phyloP scores from a whole-genome alignment of 2,329 filamentous ascomycete genomes.

The Verticillium dahliae region DNA sequence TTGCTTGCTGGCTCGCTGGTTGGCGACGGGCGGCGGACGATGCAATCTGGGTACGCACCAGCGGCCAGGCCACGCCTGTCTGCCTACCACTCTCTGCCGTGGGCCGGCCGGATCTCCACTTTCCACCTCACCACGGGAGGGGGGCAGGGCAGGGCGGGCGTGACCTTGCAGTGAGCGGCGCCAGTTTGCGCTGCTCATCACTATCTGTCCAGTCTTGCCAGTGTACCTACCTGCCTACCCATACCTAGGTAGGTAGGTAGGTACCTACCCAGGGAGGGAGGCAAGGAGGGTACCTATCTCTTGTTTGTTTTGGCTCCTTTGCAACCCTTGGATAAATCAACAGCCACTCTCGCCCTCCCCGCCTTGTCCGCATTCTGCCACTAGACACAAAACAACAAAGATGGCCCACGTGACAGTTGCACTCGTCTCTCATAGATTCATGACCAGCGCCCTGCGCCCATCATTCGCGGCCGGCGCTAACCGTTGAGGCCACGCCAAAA shows the following conservation, averaged over 20 bases:
- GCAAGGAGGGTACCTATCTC: not conserved
- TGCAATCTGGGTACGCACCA: not conserved
- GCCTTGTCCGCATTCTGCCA: not conserved
- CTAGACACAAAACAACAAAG: not conserved
- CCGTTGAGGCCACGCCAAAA: not conserved
- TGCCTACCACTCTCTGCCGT: not conserved
- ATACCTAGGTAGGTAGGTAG: no score
- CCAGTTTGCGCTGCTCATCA: not conserved
- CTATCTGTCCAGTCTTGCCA: not conserved
- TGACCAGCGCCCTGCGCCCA: not conserved
- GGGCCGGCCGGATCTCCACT: not conserved
- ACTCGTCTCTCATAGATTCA: not conserved
- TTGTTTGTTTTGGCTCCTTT: not conserved
- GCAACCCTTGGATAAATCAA: not conserved
- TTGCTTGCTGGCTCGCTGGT: not conserved
- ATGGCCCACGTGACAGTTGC: not conserved
- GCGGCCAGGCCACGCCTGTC: not conserved
- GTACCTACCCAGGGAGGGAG: no score
- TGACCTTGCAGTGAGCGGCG: not conserved
- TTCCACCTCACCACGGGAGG: not conserved
- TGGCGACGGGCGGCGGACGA: not conserved
- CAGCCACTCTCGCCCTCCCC: not conserved
- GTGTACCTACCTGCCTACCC: not conserved
- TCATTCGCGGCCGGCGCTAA: not conserved
- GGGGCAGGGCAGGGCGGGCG: not conserved